Conservation (phyloP, 768 basidiomycete species). For the Tricholoma terreum region DNA sequence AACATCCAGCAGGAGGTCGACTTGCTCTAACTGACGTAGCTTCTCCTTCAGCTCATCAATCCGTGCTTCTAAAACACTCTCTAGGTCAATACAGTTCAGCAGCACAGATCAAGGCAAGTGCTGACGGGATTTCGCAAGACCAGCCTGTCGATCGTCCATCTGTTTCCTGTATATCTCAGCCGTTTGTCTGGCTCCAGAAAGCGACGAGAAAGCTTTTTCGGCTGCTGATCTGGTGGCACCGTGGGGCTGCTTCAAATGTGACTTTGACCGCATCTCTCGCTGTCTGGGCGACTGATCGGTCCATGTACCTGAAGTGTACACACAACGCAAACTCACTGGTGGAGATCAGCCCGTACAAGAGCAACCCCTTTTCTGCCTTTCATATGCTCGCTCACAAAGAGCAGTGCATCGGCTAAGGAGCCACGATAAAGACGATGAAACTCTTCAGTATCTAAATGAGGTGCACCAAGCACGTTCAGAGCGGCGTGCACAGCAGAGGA, state of each 20-base stretch:
- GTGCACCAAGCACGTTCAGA: constrained; percentile 14
- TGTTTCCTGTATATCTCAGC: constrained; percentile 1
- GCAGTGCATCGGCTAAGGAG: constrained; percentile 12
- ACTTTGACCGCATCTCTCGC: constrained; percentile 7
- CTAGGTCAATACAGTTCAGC: neutral
- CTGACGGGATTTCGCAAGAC: constrained; percentile 10
- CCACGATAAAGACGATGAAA: constrained; percentile 16
- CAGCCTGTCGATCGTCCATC: constrained; percentile 12
- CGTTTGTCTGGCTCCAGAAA: constrained; percentile 1
- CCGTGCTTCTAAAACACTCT: neutral
- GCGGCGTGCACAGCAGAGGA: constrained; percentile 2
- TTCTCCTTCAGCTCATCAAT: constrained; percentile 4
- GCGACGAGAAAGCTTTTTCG: neutral
- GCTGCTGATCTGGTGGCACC: constrained; percentile 4
- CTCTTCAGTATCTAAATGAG: constrained; percentile 11
- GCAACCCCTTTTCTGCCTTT: constrained; percentile 14
- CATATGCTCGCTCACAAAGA: constrained; percentile 16
- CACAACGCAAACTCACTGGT: constrained; percentile 7
- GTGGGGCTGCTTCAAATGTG: constrained; percentile 3
- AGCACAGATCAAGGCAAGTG: neutral
- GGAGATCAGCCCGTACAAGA: constrained; percentile 9
- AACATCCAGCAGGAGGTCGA: constrained; percentile 18
- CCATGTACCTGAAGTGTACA: neutral
- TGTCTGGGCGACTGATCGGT: neutral
- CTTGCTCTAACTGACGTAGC: constrained; percentile 12